phyloP scores from a whole-genome alignment of 2,329 filamentous ascomycete species.

The Lachnellula hyalina region DNA sequence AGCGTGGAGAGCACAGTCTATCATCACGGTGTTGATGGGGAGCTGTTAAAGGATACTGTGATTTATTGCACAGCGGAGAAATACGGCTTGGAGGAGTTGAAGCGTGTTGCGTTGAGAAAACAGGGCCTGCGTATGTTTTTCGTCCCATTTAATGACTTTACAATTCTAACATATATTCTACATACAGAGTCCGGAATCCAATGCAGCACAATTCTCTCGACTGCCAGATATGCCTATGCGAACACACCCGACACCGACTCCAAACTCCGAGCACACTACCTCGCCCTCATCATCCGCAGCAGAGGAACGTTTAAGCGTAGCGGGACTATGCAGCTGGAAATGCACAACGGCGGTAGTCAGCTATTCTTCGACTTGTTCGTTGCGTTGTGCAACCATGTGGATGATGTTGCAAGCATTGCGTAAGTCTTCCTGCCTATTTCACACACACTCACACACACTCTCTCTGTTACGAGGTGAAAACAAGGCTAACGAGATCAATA shows the following conservation, averaged over 20 bases:
- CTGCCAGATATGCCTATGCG: constrained; percentile 90
- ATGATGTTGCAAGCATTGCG: constrained; percentile 85
- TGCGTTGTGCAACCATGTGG: constrained; percentile 96
- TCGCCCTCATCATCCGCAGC: constrained; percentile 94
- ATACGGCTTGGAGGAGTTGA: constrained; percentile 88
- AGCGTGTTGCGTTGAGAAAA: constrained; percentile 86
- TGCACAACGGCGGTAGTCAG: constrained; percentile 83
- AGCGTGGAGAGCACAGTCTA: constrained; percentile 71
- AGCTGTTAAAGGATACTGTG: constrained; percentile 85
- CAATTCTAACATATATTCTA: background rate
- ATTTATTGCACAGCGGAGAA: constrained; percentile 90
- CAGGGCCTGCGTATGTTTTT: constrained; percentile 59
- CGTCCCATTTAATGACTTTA: background rate
- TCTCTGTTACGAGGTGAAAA: constrained; percentile 4
- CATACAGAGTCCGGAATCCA: constrained; percentile 61
- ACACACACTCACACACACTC: background rate
- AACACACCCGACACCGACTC: constrained; percentile 92
- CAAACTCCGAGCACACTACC: constrained; percentile 90
- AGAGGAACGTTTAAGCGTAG: constrained; percentile 97
- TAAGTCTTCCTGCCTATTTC: constrained; percentile 15
- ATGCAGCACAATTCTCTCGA: constrained; percentile 84
- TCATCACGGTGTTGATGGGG: constrained; percentile 66
- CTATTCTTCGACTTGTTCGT: constrained; percentile 98
- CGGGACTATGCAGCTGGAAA: constrained; percentile 98
- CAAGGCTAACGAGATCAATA: constrained; percentile 1